Percentiles rank a stretch among this genome's conserved stretches.
These are phyloP conservation scores for Trichoderma reesei DNA, from an alignment of 495 filamentous ascomycete species.

Conservation along the genomic window DNA sequence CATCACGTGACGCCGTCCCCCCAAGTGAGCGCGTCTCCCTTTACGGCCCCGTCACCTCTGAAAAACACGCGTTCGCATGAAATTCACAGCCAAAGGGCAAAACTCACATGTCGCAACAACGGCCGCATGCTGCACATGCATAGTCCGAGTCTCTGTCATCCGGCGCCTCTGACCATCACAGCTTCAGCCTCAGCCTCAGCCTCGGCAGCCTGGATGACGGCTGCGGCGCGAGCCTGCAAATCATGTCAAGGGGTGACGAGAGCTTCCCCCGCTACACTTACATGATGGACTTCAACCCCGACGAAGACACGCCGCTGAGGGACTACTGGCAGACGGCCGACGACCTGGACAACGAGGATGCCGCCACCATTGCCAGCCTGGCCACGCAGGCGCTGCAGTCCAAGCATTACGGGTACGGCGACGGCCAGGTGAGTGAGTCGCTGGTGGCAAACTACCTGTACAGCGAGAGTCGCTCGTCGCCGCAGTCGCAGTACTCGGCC, in stretches of 20 bases:
- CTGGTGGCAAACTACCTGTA: neutral
- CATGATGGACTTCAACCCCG: conserved; percentile 5
- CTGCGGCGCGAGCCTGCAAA: neutral
- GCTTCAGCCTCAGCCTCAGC: neutral
- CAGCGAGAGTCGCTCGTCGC: neutral
- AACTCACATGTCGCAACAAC: neutral
- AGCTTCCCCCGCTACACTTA: neutral
- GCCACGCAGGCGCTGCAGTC: neutral
- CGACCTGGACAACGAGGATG: neutral
- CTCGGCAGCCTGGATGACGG: neutral
- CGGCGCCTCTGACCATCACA: neutral
- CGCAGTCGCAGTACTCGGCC: neutral
- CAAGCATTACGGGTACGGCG: neutral
- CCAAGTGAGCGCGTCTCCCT: neutral
- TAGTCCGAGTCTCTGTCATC: neutral
- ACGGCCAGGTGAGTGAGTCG: neutral
- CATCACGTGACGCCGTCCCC: neutral
- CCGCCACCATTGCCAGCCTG: neutral
- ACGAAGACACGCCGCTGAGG: neutral
- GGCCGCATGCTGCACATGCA: neutral
- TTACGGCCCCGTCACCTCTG: neutral
- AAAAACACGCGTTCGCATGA: conserved; percentile 1
- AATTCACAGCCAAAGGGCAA: neutral
- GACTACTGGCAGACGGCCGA: neutral
- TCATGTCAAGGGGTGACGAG: neutral